These are phyloP conservation scores for Fraxinus sp. DNA, from an alignment of 305 asterid species.

Conservation along the genomic window DNA sequence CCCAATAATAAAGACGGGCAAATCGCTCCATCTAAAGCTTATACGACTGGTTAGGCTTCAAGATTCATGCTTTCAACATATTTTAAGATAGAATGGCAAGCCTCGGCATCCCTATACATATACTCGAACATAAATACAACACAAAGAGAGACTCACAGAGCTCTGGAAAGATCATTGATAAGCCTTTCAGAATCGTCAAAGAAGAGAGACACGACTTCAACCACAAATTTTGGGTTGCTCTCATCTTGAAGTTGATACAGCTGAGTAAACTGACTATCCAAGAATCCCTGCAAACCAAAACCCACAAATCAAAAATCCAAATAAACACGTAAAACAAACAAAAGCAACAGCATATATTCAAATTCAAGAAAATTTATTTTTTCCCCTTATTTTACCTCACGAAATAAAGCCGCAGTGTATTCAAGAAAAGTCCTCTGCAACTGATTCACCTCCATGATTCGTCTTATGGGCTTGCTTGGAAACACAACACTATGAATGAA, in stretches of 20 bases:
- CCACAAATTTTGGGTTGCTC: slow-evolving; percentile 70
- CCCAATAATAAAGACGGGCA: background rate
- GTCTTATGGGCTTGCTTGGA: background rate
- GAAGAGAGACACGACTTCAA: slow-evolving; percentile 77
- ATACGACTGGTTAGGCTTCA: background rate
- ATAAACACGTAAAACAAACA: background rate
- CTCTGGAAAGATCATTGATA: slow-evolving; percentile 57
- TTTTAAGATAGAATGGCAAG: background rate
- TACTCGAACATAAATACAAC: no score
- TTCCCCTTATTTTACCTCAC: slow-evolving; percentile 41
- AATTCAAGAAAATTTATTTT: background rate
- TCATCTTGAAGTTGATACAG: slow-evolving; percentile 77
- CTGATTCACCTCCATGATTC: slow-evolving; percentile 53
- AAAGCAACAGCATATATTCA: background rate
- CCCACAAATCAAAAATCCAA: background rate
- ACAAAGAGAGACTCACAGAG: slow-evolving; percentile 44
- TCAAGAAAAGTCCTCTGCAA: slow-evolving; percentile 65
- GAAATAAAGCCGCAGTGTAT: slow-evolving; percentile 42
- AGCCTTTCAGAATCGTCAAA: slow-evolving; percentile 71
- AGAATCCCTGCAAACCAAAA: slow-evolving; percentile 41
- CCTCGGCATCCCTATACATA: background rate
- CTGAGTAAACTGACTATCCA: slow-evolving; percentile 73
- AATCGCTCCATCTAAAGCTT: background rate
- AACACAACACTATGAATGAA: background rate
- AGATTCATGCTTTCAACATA: background rate